Evolutionary conservation across 345 rosid genomes (phyloP).

Genomic region (Citrus sp.): DNA sequence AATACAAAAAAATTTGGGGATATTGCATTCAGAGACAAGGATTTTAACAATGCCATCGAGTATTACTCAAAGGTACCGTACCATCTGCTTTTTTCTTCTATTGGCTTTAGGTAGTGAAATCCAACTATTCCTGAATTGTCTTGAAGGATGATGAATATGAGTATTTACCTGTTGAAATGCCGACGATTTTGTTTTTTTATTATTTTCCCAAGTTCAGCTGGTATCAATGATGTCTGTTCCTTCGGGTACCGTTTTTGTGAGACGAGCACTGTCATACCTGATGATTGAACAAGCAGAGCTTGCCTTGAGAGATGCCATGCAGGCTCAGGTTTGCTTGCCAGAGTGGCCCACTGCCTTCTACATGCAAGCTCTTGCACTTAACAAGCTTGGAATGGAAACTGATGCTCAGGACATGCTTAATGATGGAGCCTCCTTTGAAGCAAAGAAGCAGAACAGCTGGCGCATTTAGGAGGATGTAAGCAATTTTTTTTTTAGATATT

Average conservation of each 20-base stretch:
- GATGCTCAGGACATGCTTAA: constrained; percentile 98
- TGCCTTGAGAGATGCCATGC: constrained; percentile 97
- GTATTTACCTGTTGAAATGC: neutral
- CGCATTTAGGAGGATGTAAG: constrained; percentile 34
- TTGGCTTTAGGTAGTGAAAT: neutral
- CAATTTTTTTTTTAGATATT: neutral
- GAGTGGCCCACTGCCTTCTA: constrained; percentile 99
- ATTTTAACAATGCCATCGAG: constrained; percentile 85
- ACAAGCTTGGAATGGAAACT: constrained; percentile 94
- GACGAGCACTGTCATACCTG: constrained; percentile 69
- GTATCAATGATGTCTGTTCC: constrained; percentile 82
- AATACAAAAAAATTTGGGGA: constrained; percentile 93
- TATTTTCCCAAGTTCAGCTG: constrained; percentile 38
- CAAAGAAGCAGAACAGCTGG: constrained; percentile 83
- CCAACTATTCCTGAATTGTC: neutral
- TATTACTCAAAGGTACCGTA: constrained; percentile 73
- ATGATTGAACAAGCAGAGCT: constrained; percentile 86
- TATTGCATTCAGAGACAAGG: constrained; percentile 88
- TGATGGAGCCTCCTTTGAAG: constrained; percentile 90
- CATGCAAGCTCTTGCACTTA: constrained; percentile 92
- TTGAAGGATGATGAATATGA: neutral
- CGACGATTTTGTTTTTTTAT: too few relatives aligned
- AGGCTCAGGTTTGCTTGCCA: constrained; percentile 90
- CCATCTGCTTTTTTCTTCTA: neutral
- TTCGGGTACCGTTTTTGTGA: constrained; percentile 76